Evolutionary conservation across 345 rosid species (phyloP).

Genomic region (Lagerstroemia speciosa): DNA sequence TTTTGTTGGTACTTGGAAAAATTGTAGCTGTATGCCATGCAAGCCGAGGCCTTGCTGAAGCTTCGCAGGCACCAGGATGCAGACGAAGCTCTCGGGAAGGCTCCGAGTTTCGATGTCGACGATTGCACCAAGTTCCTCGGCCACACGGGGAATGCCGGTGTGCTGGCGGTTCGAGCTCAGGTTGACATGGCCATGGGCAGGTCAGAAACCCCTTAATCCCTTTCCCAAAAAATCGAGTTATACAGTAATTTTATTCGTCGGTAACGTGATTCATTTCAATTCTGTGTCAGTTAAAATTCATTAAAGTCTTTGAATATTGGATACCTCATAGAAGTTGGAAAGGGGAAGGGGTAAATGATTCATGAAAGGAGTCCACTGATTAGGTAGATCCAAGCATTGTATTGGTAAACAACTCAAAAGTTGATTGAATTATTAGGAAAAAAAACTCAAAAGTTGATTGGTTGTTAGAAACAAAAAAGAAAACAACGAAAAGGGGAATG

Average conservation of each 20-base stretch:
- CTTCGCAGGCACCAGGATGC: constrained; percentile 76
- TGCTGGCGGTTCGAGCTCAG: constrained; percentile 64
- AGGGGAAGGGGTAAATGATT: not conserved
- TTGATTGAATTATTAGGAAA: constrained; percentile 8
- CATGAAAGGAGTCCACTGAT: constrained; percentile 3
- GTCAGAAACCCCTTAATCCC: constrained; percentile 22
- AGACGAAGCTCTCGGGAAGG: constrained; percentile 36
- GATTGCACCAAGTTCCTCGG: constrained; percentile 64
- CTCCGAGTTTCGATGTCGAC: constrained; percentile 56
- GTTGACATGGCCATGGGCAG: constrained; percentile 84
- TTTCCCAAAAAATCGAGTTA: no score
- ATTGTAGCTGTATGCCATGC: constrained; percentile 58
- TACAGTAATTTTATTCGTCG: no score
- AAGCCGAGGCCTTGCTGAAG: constrained; percentile 83
- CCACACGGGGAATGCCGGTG: constrained; percentile 58
- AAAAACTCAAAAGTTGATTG: constrained; percentile 26
- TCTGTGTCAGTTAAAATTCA: no score
- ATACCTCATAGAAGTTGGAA: not conserved
- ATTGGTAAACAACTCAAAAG: constrained; percentile 38
- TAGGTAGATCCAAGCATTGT: constrained; percentile 5
- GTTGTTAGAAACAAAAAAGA: constrained; percentile 9
- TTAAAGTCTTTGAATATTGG: no score
- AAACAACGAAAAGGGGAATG: not conserved
- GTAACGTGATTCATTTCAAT: no score
- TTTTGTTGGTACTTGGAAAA: no score